Conservation (phyloP, 1,284 basidiomycete species). For the Melampsora abietis-canadensis region DNA sequence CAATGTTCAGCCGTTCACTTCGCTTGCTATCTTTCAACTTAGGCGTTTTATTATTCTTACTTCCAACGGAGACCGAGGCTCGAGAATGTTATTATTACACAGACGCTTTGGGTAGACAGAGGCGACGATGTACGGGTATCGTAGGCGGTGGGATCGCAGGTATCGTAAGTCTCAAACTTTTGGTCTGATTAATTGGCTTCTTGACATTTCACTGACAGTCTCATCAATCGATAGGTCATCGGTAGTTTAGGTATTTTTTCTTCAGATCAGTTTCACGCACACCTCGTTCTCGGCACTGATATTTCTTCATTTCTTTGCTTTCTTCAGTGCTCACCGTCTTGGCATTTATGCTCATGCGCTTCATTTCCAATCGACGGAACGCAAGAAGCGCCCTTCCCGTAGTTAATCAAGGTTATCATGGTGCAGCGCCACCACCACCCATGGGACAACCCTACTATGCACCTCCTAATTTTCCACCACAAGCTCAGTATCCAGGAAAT, state of each 20-base stretch:
- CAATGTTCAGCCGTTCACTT: background rate
- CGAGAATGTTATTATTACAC: conserved; percentile 29
- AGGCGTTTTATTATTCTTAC: background rate
- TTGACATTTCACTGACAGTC: too few species aligned
- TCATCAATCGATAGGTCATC: background rate
- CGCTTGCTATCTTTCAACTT: conserved; percentile 3
- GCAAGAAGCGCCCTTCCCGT: background rate
- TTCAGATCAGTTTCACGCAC: background rate
- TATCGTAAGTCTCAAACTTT: conserved; percentile 3
- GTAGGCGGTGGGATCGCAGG: conserved; percentile 25
- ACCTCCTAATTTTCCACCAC: background rate
- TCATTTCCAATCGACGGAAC: background rate
- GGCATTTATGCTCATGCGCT: background rate
- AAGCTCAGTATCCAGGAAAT: conserved; percentile 4
- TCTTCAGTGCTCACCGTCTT: background rate
- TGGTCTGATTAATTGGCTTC: background rate
- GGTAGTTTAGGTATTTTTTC: too few species aligned
- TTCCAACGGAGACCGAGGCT: background rate
- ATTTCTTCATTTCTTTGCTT: background rate
- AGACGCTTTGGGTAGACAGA: conserved; percentile 16
- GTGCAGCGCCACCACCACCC: background rate
- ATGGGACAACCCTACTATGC: background rate
- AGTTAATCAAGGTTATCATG: background rate
- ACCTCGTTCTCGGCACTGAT: background rate
- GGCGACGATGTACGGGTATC: conserved; percentile 27